phyloP scores from a whole-genome alignment of 108 stramenopile species.

The Pseudonitzschia multistriata region DNA sequence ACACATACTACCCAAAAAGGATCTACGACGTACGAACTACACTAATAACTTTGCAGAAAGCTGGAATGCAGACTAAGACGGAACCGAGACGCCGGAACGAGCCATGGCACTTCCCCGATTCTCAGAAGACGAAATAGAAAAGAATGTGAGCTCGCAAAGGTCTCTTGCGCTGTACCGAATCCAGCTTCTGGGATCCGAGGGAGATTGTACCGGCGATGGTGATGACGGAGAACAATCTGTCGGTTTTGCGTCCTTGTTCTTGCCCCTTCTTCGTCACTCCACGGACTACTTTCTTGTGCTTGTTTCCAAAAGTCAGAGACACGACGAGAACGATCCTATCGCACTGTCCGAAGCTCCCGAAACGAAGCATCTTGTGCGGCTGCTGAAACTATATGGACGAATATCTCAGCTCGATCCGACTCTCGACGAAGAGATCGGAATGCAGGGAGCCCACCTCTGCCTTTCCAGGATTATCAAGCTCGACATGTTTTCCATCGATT shows the following conservation, averaged over 20 bases:
- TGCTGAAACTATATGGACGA: conserved; percentile 28
- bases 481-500: conserved; percentile 20
- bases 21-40: too few species aligned
- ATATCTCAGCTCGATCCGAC: conserved; percentile 49
- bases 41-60: too few species aligned
- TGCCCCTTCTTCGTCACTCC: conserved; percentile 20
- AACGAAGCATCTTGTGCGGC: conserved; percentile 20
- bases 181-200: conserved; percentile 8
- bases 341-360: conserved; percentile 10
- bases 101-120: background rate
- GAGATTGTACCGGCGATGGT: background rate
- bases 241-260: conserved; percentile 30
- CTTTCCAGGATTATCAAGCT: conserved; percentile 41
- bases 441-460: conserved; percentile 50
- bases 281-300: background rate
- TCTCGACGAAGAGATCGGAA: conserved; percentile 62
- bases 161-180: conserved; percentile 18
- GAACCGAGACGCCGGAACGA: background rate
- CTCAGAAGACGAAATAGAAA: conserved; percentile 11
- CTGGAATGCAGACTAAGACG: background rate
- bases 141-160: conserved; percentile 6
- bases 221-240: background rate
- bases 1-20: too few species aligned
- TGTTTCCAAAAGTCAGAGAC: background rate
- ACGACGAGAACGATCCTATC: conserved; percentile 1